A percentile compares a stretch with the other conserved stretches of the same genome.
Evolutionary conservation across 1,139 yeast species (phyloP).

Genomic region (Tardiomyces depauwii): DNA sequence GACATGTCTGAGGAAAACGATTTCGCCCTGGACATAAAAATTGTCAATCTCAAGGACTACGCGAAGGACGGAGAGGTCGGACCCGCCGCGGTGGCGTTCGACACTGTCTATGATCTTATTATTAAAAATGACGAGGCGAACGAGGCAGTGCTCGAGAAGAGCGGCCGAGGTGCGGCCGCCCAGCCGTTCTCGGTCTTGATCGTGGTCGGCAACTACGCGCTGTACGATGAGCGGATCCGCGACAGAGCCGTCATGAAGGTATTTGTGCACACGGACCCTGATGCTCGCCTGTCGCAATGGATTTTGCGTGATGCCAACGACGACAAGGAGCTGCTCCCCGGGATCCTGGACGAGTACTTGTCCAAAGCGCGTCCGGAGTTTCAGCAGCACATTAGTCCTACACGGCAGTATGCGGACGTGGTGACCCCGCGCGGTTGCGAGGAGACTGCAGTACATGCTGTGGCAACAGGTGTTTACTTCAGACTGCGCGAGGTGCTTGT

Average conservation of each 20-base stretch:
- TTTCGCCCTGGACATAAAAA: conserved; percentile 6
- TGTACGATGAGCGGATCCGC: conserved; percentile 53
- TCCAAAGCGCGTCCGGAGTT: conserved; percentile 64
- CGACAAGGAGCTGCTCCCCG: conserved; percentile 30
- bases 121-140: background rate
- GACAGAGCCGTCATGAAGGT: conserved; percentile 53
- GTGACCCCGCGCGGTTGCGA: conserved; percentile 66
- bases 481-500: conserved; percentile 22
- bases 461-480: conserved; percentile 64
- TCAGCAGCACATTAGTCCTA: conserved; percentile 60
- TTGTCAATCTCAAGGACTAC: conserved; percentile 23
- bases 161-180: background rate
- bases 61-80: conserved; percentile 4
- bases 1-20: conserved; percentile 2
- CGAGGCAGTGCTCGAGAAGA: background rate
- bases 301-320: conserved; percentile 24
- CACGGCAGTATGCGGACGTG: conserved; percentile 72
- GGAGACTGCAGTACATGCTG: conserved; percentile 46
- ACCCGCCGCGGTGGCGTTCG: conserved; percentile 25
- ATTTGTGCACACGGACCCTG: conserved; percentile 81
- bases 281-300: conserved; percentile 71
- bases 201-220: conserved; percentile 72
- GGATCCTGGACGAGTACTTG: conserved; percentile 49
- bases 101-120: conserved; percentile 13
- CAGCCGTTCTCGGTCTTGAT: conserved; percentile 33